Percentiles rank a stretch among this genome's conserved stretches.
These are phyloP conservation scores for Coprinopsis cinerea DNA, from an alignment of 768 basidiomycete genomes.

Conservation along the genomic window DNA sequence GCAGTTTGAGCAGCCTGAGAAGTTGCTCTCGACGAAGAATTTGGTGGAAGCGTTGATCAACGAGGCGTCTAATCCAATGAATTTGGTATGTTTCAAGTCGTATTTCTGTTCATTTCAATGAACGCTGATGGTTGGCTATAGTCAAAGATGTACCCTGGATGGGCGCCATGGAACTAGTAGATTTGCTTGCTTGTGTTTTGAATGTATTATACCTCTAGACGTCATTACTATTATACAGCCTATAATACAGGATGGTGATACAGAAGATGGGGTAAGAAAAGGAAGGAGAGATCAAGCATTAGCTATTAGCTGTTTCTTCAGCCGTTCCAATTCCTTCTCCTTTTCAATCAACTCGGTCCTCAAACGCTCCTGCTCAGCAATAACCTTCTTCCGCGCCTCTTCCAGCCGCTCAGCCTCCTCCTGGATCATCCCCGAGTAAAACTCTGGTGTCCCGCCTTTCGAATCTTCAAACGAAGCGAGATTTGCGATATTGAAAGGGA, in stretches of 20 bases:
- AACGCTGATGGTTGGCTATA: constrained; percentile 22
- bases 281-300: constrained; percentile 4
- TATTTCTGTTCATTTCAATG: constrained; percentile 6
- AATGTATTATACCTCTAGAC: not conserved
- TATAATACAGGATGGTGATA: constrained; percentile 7
- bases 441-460: constrained; percentile 73
- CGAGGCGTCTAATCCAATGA: constrained; percentile 70
- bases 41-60: constrained; percentile 89
- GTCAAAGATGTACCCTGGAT: constrained; percentile 89
- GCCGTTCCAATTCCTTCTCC: constrained; percentile 72
- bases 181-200: too few species aligned
- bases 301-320: constrained; percentile 58
- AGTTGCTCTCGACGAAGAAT: constrained; percentile 69
- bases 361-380: constrained; percentile 76
- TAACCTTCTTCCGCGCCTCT: constrained; percentile 61
- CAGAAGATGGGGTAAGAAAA: not conserved
- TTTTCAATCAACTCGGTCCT: constrained; percentile 61
- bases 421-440: constrained; percentile 77
- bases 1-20: constrained; percentile 30
- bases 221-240: not conserved
- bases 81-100: constrained; percentile 42
- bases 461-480: constrained; percentile 59
- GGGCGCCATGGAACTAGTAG: constrained; percentile 66
- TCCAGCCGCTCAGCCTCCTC: constrained; percentile 81
- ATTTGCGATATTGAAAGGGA: constrained; percentile 71